A percentile compares a stretch with the other conserved stretches of the same genome.
These are phyloP conservation scores for Leccinum uliginosum DNA, from an alignment of 768 basidiomycete genomes.

Conservation along the genomic window DNA sequence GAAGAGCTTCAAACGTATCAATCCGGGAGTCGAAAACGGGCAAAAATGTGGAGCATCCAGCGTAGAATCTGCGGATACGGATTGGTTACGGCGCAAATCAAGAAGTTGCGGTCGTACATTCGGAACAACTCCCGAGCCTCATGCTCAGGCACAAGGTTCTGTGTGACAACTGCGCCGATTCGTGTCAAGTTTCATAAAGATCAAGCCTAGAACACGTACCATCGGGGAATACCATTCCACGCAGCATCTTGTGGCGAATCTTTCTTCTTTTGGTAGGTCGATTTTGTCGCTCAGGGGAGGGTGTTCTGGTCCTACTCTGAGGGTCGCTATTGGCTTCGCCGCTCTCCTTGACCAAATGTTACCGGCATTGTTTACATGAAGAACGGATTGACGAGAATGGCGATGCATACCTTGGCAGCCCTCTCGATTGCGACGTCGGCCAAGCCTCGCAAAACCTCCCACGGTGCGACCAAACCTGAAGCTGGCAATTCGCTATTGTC, in stretches of 20 bases:
- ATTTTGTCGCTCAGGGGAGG: constrained; percentile 65
- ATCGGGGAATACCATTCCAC: constrained; percentile 69
- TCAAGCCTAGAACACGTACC: constrained; percentile 38
- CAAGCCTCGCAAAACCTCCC: constrained; percentile 78
- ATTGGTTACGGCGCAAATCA: constrained; percentile 11
- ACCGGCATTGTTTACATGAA: constrained; percentile 3
- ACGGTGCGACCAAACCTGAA: constrained; percentile 78
- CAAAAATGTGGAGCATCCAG: constrained; percentile 88
- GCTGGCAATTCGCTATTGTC: constrained; percentile 78
- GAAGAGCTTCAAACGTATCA: constrained; percentile 86
- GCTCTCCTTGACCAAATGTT: constrained; percentile 51
- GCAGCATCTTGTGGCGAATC: constrained; percentile 56
- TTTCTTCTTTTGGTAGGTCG: constrained; percentile 72
- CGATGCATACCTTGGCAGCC: constrained; percentile 60
- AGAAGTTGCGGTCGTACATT: constrained; percentile 45
- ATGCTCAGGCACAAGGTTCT: constrained; percentile 71
- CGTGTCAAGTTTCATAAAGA: neutral
- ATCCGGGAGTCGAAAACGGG: constrained; percentile 78
- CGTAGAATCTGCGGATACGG: constrained; percentile 62
- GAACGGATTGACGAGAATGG: neutral
- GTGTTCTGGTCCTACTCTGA: constrained; percentile 68
- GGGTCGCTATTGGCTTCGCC: constrained; percentile 69
- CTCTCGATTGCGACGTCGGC: constrained; percentile 80
- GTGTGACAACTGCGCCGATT: constrained; percentile 64
- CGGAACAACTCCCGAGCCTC: constrained; percentile 85